phyloP scores from a whole-genome alignment of 805 yeast genomes.

The Saccharomycopsis malanga region DNA sequence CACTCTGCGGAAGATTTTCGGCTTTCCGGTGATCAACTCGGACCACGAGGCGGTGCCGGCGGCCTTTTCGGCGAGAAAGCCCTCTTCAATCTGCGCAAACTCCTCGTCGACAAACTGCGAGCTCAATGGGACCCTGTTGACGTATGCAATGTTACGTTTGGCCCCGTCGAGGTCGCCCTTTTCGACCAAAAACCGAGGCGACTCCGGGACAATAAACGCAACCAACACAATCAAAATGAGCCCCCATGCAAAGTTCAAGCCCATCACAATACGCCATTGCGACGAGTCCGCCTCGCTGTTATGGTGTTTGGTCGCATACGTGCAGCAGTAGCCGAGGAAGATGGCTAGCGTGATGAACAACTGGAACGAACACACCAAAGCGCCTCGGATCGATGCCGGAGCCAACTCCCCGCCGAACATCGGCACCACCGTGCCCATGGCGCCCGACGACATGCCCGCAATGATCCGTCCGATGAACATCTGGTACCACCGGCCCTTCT shows the following conservation, averaged over 20 bases:
- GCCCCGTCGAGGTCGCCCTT: conserved; percentile 47
- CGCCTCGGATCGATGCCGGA: conserved; percentile 66
- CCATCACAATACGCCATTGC: conserved; percentile 66
- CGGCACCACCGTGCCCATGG: conserved; percentile 69
- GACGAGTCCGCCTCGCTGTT: conserved; percentile 41
- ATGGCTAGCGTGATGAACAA: conserved; percentile 66
- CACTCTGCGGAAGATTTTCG: conserved; percentile 43
- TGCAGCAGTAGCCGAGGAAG: conserved; percentile 61
- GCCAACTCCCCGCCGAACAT: conserved; percentile 63
- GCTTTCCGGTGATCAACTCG: conserved; percentile 56
- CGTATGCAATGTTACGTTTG: conserved; percentile 43
- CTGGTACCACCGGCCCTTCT: conserved; percentile 49
- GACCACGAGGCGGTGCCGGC: conserved; percentile 64
- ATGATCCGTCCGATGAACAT: conserved; percentile 55
- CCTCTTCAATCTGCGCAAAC: conserved; percentile 46
- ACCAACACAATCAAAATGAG: conserved; percentile 32
- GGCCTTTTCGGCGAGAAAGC: conserved; percentile 50
- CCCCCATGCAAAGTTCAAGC: conserved; percentile 39
- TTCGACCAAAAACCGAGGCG: conserved; percentile 57
- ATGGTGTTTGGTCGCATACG: conserved; percentile 47
- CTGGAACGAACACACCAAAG: conserved; percentile 63
- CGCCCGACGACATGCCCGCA: conserved; percentile 74
- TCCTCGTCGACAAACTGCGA: conserved; percentile 50
- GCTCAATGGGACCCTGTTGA: conserved; percentile 49
- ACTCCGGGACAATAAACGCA: conserved; percentile 59